Conservation (phyloP, 805 yeast species). For the Saturnispora sekii region DNA sequence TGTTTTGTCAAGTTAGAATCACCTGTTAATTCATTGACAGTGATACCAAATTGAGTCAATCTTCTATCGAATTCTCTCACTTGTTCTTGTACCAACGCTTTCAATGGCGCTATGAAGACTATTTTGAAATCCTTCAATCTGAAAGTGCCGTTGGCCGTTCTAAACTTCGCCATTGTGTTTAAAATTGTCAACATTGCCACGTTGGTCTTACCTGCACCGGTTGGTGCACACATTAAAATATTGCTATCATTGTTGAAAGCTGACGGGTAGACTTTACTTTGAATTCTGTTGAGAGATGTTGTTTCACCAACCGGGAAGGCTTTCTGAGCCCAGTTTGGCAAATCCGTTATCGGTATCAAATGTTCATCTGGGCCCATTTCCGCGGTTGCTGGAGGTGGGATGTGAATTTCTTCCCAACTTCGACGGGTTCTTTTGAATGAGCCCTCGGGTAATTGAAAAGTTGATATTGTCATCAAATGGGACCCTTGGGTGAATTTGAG, state of each 20-base stretch:
- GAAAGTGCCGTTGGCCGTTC: constrained; percentile 39
- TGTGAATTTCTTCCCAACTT: constrained; percentile 77
- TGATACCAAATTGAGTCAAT: constrained; percentile 51
- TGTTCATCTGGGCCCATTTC: constrained; percentile 27
- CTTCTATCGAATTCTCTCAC: constrained; percentile 76
- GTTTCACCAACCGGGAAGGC: constrained; percentile 69
- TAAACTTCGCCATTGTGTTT: constrained; percentile 45
- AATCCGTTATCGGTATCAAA: constrained; percentile 45
- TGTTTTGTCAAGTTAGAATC: constrained; percentile 69
- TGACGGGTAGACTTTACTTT: constrained; percentile 69
- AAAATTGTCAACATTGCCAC: constrained; percentile 82
- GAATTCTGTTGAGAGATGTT: constrained; percentile 64
- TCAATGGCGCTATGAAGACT: constrained; percentile 86
- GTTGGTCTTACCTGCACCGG: constrained; percentile 98
- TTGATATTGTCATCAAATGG: constrained; percentile 54
- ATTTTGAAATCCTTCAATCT: constrained; percentile 53
- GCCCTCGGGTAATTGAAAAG: constrained; percentile 71
- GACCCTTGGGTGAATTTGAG: constrained; percentile 65
- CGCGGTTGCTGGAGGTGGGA: constrained; percentile 69
- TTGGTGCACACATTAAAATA: constrained; percentile 86
- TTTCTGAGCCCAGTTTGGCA: constrained; percentile 76
- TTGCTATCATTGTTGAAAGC: constrained; percentile 69
- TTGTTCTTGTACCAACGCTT: constrained; percentile 93
- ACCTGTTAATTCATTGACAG: constrained; percentile 84
- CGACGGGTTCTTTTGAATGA: constrained; percentile 68